Evolutionary conservation across 768 basidiomycete genomes (phyloP).

Genomic region (Suillus subalutaceus): DNA sequence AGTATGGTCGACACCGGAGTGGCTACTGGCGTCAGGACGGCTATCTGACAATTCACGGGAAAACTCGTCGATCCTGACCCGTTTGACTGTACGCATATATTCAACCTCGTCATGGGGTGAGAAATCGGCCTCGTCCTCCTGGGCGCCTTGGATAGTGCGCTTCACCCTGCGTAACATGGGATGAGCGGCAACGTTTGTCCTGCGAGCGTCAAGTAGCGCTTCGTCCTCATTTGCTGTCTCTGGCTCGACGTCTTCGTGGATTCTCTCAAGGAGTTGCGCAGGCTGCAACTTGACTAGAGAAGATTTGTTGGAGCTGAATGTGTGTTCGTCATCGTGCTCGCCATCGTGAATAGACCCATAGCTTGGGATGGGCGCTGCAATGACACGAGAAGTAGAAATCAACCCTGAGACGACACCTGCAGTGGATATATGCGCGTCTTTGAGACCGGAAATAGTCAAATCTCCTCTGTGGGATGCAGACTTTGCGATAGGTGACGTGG

Average conservation of each 20-base stretch:
- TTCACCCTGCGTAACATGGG: conserved; percentile 6
- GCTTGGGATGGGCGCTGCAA: conserved; percentile 3
- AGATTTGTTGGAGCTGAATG: conserved; percentile 5
- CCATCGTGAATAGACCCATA: background rate
- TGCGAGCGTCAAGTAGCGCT: background rate
- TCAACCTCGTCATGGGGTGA: background rate
- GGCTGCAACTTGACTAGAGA: background rate
- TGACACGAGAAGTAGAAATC: background rate
- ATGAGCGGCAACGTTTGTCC: background rate
- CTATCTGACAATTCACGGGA: background rate
- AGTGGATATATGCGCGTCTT: conserved; percentile 9
- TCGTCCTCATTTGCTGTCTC: conserved; percentile 1
- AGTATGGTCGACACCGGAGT: background rate
- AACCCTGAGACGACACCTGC: conserved; percentile 1
- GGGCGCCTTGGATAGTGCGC: background rate
- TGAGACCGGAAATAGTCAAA: conserved; percentile 2
- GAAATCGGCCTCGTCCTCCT: background rate
- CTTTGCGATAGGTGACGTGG: background rate
- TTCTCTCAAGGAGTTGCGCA: background rate
- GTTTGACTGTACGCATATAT: background rate
- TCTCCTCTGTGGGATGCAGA: background rate
- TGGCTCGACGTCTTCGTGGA: conserved; percentile 4
- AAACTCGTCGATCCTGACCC: background rate
- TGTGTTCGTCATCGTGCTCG: background rate
- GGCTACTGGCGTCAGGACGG: background rate